Evolutionary conservation across 2,329 filamentous ascomycete genomes (phyloP).

Genomic region (Elsinoe arachidis): DNA sequence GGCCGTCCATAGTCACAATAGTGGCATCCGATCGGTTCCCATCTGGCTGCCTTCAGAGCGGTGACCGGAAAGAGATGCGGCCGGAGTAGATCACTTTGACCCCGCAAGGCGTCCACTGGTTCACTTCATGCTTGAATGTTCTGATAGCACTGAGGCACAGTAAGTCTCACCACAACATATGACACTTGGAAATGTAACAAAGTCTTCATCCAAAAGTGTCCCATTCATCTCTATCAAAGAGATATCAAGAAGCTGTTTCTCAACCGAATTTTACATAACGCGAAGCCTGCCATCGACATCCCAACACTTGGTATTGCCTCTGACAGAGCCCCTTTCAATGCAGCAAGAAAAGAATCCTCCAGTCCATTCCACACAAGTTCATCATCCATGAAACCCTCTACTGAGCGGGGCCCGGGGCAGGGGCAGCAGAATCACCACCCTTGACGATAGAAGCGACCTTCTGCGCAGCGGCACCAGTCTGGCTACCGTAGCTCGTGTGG

Average conservation of each 20-base stretch:
- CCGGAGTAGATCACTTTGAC: too few species aligned
- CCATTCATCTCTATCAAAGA: slow-evolving; percentile 3
- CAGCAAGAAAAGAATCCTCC: slow-evolving; percentile 1
- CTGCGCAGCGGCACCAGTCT: slow-evolving; percentile 21
- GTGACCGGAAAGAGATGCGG: too few species aligned
- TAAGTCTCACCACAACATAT: too few species aligned
- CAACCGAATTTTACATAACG: background rate
- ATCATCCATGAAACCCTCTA: background rate
- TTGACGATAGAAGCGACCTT: slow-evolving; percentile 16
- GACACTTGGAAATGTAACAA: too few species aligned
- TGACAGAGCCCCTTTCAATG: background rate
- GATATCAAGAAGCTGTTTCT: background rate
- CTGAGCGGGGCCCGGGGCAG: background rate
- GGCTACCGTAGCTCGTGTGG: slow-evolving; percentile 20
- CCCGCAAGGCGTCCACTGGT: too few species aligned
- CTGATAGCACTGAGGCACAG: too few species aligned
- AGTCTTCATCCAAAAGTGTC: background rate
- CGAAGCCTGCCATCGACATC: background rate
- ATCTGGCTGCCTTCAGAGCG: too few species aligned
- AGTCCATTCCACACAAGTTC: background rate
- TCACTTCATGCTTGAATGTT: too few species aligned
- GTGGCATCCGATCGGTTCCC: too few species aligned
- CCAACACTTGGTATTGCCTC: slow-evolving; percentile 7
- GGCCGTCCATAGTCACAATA: too few species aligned
- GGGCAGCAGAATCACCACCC: background rate